phyloP scores from a whole-genome alignment of 352 stramenopile species.

The Pythium pyrilobum region DNA sequence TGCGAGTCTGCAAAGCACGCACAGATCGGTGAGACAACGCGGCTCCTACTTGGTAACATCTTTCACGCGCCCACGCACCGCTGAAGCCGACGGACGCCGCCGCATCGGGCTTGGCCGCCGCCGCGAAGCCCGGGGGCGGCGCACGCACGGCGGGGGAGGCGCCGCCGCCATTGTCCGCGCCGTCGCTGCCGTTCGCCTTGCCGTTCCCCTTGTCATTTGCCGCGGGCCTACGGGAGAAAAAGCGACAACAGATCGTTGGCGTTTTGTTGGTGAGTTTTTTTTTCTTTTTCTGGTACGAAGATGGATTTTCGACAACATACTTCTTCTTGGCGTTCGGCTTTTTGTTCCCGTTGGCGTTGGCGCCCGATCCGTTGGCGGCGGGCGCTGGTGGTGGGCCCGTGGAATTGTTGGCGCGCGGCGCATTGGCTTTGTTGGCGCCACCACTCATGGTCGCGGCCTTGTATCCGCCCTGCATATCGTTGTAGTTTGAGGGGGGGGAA shows the following conservation, averaged over 20 bases:
- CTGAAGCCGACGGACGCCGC: constrained; percentile 28
- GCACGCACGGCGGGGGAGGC: constrained; percentile 21
- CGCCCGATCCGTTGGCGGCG: constrained; percentile 1
- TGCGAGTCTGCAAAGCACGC: constrained; percentile 34
- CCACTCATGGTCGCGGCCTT: constrained; percentile 18
- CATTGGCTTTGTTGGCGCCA: constrained; percentile 2
- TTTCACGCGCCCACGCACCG: no score
- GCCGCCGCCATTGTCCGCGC: not conserved
- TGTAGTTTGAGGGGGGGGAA: not conserved
- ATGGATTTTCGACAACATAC: constrained; percentile 4
- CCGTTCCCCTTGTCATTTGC: constrained; percentile 15
- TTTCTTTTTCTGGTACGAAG: no score
- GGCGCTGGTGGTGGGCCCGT: no score
- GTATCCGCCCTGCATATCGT: constrained; percentile 18
- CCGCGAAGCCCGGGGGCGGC: constrained; percentile 33
- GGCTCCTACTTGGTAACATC: no score
- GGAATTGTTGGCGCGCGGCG: constrained; percentile 1
- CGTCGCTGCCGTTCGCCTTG: constrained; percentile 6
- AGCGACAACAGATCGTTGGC: not conserved
- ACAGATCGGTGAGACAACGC: not conserved
- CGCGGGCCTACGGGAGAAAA: constrained; percentile 1
- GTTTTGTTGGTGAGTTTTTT: not conserved
- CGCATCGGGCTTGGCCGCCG: constrained; percentile 5
- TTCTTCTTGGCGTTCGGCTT: constrained; percentile 22
- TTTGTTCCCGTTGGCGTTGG: constrained; percentile 12